phyloP scores from a whole-genome alignment of 192 early-diverging fungal genomes.

The Gaertneriomyces sp. region DNA sequence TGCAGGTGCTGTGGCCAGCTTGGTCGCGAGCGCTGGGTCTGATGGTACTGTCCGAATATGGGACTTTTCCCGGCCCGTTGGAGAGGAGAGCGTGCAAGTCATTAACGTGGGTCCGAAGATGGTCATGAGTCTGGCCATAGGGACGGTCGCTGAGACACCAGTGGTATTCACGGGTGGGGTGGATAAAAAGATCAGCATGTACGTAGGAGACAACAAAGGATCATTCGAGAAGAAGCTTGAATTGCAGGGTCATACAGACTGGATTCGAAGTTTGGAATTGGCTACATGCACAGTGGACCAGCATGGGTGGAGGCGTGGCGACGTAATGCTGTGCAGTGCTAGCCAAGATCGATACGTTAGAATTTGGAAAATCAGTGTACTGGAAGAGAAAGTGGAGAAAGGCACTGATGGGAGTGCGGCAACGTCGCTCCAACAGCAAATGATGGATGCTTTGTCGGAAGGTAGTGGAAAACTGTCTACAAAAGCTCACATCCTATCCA shows the following conservation, averaged over 20 bases:
- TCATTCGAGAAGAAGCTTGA: conserved; percentile 63
- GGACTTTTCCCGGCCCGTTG: conserved; percentile 44
- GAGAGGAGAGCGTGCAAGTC: conserved; percentile 60
- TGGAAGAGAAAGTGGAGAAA: background rate
- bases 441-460: conserved; percentile 38
- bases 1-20: conserved; percentile 43
- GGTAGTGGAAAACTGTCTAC: conserved; percentile 70
- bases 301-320: conserved; percentile 63
- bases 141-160: conserved; percentile 63
- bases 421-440: conserved; percentile 21
- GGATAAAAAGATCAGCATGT: conserved; percentile 72
- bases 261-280: conserved; percentile 81
- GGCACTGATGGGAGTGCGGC: background rate
- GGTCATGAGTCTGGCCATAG: conserved; percentile 63
- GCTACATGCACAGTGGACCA: conserved; percentile 50
- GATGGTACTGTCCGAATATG: conserved; percentile 73
- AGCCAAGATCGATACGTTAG: conserved; percentile 93
- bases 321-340: conserved; percentile 82
- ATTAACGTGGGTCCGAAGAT: conserved; percentile 65
- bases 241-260: conserved; percentile 88
- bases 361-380: conserved; percentile 73
- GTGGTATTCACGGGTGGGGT: conserved; percentile 82
- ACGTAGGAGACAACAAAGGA: conserved; percentile 21
- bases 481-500: conserved; percentile 70
- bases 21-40: conserved; percentile 64